A percentile compares a stretch with the other conserved stretches of the same genome.
These are phyloP conservation scores for Trametes cingulata DNA, from an alignment of 768 basidiomycete genomes.

Conservation along the genomic window DNA sequence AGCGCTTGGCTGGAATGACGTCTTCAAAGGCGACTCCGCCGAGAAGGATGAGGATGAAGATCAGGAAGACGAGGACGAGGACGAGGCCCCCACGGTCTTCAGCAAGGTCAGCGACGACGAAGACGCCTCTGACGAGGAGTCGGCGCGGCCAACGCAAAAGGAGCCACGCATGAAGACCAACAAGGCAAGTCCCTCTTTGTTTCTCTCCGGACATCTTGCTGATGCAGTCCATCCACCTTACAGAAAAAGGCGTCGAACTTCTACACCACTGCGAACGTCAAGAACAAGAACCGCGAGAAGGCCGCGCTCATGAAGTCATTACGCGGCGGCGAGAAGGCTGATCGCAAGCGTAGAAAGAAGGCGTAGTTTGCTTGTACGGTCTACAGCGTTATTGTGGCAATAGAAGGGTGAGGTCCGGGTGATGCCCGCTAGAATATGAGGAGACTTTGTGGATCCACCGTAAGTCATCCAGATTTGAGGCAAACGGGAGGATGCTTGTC, in stretches of 20 bases:
- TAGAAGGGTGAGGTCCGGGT: too few species aligned
- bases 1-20: slow-evolving; percentile 82
- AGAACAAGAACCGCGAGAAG: slow-evolving; percentile 79
- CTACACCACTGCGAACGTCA: slow-evolving; percentile 81
- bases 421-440: too few species aligned
- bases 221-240: neutral
- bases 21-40: slow-evolving; percentile 60
- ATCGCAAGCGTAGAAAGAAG: slow-evolving; percentile 9
- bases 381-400: neutral
- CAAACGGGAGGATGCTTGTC: too few species aligned
- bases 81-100: slow-evolving; percentile 26
- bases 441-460: too few species aligned
- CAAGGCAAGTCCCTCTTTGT: slow-evolving; percentile 54
- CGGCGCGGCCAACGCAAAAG: slow-evolving; percentile 32
- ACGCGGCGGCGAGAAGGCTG: slow-evolving; percentile 20
- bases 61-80: slow-evolving; percentile 30
- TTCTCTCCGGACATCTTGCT: neutral
- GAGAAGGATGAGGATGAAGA: slow-evolving; percentile 31
- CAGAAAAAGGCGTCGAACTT: slow-evolving; percentile 90
- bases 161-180: slow-evolving; percentile 89
- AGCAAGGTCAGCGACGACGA: slow-evolving; percentile 26
- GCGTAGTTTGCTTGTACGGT: neutral
- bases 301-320: slow-evolving; percentile 53
- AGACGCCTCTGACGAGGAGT: slow-evolving; percentile 36
- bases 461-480: too few species aligned